A percentile compares a stretch with the other conserved stretches of the same genome.
Evolutionary conservation across 805 yeast genomes (phyloP).

Genomic region (Ogataea philodendri): DNA sequence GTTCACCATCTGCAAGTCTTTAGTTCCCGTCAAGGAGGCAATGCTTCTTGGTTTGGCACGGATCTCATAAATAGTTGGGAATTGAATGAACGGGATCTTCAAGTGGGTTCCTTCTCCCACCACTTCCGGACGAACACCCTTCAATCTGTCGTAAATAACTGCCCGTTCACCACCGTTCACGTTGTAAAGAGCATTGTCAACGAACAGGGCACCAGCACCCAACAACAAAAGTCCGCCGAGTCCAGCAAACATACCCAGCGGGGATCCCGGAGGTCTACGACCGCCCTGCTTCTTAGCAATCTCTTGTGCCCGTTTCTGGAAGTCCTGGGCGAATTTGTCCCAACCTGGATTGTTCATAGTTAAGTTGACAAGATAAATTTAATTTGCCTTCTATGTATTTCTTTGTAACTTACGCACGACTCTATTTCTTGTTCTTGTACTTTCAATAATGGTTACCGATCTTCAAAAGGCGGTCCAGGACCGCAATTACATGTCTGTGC

Average conservation of each 20-base stretch:
- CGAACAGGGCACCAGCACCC: constrained; percentile 54
- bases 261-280: constrained; percentile 33
- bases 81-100: constrained; percentile 91
- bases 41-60: constrained; percentile 97
- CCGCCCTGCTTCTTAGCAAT: constrained; percentile 37
- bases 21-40: constrained; percentile 94
- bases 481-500: constrained; percentile 51
- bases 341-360: constrained; percentile 43
- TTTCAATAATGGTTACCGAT: constrained; percentile 12
- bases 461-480: constrained; percentile 68
- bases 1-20: constrained; percentile 98
- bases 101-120: constrained; percentile 94
- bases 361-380: constrained; percentile 2
- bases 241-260: constrained; percentile 60
- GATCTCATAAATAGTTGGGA: constrained; percentile 89
- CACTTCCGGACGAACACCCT: constrained; percentile 80
- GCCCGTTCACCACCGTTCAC: constrained; percentile 99
- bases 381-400: constrained; percentile 8
- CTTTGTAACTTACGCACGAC: constrained; percentile 6
- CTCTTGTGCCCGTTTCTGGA: constrained; percentile 45
- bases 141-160: constrained; percentile 81
- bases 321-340: constrained; percentile 49
- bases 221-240: constrained; percentile 57
- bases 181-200: constrained; percentile 63
- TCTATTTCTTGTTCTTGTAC: not conserved